Base-by-base conservation (phyloP, 768 basidiomycete species). In the Mycena albidolilacea region DNA sequence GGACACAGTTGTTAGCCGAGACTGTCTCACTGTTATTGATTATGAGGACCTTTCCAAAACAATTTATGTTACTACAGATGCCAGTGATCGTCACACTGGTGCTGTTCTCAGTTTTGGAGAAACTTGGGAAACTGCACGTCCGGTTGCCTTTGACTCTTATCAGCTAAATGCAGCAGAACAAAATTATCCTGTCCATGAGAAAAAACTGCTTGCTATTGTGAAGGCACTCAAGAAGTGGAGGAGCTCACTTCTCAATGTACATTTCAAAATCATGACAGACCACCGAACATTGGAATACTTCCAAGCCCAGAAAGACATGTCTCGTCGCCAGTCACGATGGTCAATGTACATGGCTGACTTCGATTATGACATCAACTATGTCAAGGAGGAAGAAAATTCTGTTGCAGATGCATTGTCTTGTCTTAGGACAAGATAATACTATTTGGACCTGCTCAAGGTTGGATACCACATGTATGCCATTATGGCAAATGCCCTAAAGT, bases 401-500 rank as follows among this genome's bases (percentile, higher is more conserved):
- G 79, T 79, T 8, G 82, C 84, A 0, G 84, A 88, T 74, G 79
- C 83, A 0, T 77, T 88, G 1, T 86, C 84, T 3, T 69, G 80
- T 4, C 54, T 71, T n/a, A n/a, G n/a, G n/a, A n/a, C n/a, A n/a
- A n/a, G n/a, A n/a, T n/a, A n/a, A n/a, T n/a, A n/a, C n/a, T n/a
- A n/a, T n/a, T n/a, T n/a, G n/a, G n/a, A n/a, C n/a, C n/a, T n/a
- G n/a, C n/a, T n/a, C n/a, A n/a, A n/a, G n/a, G n/a, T n/a, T n/a
- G n/a, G n/a, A n/a, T n/a, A n/a, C n/a, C n/a, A n/a, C n/a, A n/a
- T n/a, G n/a, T n/a, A n/a, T n/a, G n/a, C n/a, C n/a, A n/a, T n/a
- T n/a, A n/a, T n/a, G n/a, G n/a, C n/a, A n/a, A n/a, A n/a, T n/a
- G n/a, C n/a, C n/a, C n/a, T n/a, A n/a, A n/a, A n/a, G n/a, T n/a